These are phyloP conservation scores for Boletus pseudopeckii DNA, from an alignment of 768 basidiomycete genomes.

Conservation along the genomic window DNA sequence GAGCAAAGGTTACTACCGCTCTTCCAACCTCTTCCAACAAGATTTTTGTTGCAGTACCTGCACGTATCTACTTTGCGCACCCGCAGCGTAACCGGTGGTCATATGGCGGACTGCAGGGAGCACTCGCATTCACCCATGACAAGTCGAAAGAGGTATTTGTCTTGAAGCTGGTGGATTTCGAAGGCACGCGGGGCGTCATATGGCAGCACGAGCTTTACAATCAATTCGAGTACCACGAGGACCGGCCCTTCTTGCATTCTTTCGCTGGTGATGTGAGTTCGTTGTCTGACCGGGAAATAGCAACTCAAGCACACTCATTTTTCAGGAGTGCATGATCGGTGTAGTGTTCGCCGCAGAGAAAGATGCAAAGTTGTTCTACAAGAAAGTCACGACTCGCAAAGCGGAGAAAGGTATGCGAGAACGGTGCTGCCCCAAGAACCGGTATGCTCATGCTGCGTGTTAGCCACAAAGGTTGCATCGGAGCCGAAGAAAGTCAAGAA, in stretches of 20 bases:
- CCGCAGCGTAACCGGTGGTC: slow-evolving; percentile 77
- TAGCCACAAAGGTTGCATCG: slow-evolving; percentile 44
- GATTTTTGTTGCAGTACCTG: slow-evolving; percentile 77
- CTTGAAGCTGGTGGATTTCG: slow-evolving; percentile 81
- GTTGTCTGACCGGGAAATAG: neutral
- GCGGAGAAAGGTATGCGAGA: slow-evolving; percentile 41
- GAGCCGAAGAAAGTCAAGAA: slow-evolving; percentile 57
- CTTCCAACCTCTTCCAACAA: slow-evolving; percentile 60
- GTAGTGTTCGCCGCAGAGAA: slow-evolving; percentile 85
- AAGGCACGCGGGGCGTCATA: slow-evolving; percentile 79
- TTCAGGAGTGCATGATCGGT: slow-evolving; percentile 84
- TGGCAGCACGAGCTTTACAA: slow-evolving; percentile 94
- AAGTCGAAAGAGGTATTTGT: slow-evolving; percentile 50
- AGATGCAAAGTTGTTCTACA: slow-evolving; percentile 82
- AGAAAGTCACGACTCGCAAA: slow-evolving; percentile 75
- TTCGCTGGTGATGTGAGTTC: slow-evolving; percentile 88
- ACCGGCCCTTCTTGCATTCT: slow-evolving; percentile 88
- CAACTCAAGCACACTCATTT: slow-evolving; percentile 1
- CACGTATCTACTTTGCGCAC: slow-evolving; percentile 86
- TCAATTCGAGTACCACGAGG: slow-evolving; percentile 75
- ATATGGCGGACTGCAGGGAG: slow-evolving; percentile 86
- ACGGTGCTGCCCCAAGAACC: neutral
- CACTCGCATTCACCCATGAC: slow-evolving; percentile 68
- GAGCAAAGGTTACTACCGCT: slow-evolving; percentile 65
- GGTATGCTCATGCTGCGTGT: slow-evolving; percentile 4